Base-by-base conservation (phyloP, 192 early-diverging fungal genomes). In the Rhizoclosmatium globosum region DNA sequence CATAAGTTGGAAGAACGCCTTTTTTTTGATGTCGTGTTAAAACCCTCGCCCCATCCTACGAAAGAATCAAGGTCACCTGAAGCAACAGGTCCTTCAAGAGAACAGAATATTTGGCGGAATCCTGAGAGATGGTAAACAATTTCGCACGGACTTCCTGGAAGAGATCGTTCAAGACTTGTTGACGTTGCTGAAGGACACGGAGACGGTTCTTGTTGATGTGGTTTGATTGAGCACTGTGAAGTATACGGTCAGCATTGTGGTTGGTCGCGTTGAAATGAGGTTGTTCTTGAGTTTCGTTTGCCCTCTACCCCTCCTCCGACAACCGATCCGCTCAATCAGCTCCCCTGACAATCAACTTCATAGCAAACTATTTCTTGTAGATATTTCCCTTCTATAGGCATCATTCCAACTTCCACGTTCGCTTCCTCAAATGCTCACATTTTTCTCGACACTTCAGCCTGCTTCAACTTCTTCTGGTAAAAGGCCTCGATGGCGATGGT, bases 381-480 rank as follows among this genome's bases (percentile, higher is more conserved):
- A 31, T 31, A 31, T 31, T 31, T 0, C 0, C 31, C 31, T 31
- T 31, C 0, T 0, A 31, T 31, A 0, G 31, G 31, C 31, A 31
- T 31, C 31, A 31, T 31, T 31, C 31, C 31, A 31, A 31, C 31
- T 31, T 31, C 31, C 31, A 31, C 31, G 31, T 31, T 31, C 31
- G 31, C 31, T 31, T 31, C 31, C 31, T 53, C 42, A 82, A 21
- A 6, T 23, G 11, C 84, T 80, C 87, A 94, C 93, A 99, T 99
- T 78, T 95, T 94, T 75, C 95, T 93, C 87, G 96, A 93, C 19
- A 98, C 92, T 85, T 99, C 95, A 21, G 94, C 94, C 87, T 98
- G 98, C 88, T 99, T 99, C 74, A 94, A 91, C 85, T 99, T 98
- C 85, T 96, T 94, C 82, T 96, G 92, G 88, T 95, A 99, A 74